Conservation (phyloP, 164 flowering plant species). For the Aristolochia californica region DNA sequence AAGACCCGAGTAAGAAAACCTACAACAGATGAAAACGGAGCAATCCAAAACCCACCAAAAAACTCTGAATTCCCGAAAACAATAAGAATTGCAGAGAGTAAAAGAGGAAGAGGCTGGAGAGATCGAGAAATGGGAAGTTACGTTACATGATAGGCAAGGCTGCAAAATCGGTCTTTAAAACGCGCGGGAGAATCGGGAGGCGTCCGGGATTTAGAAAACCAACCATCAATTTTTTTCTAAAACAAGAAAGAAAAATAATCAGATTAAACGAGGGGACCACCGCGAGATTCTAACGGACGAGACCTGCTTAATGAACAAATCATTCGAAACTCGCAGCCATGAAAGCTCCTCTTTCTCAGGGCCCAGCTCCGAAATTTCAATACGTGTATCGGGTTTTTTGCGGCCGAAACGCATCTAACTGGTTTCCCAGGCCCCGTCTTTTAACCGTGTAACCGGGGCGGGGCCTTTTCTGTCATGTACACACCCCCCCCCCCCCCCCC, state of each 20-base stretch:
- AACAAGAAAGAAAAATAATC: not conserved
- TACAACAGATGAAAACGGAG: not conserved
- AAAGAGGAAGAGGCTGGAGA: not conserved
- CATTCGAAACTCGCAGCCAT: slow-evolving; percentile 3
- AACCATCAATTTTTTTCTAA: slow-evolving; percentile 1
- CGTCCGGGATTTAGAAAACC: slow-evolving; percentile 2
- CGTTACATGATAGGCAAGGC: not conserved
- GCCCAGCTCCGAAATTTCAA: not conserved
- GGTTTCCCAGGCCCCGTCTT: no score
- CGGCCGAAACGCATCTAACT: not conserved
- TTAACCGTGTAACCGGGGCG: no score
- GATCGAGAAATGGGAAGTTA: not conserved
- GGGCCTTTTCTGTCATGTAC: no score
- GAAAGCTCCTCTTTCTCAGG: not conserved
- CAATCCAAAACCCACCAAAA: not conserved
- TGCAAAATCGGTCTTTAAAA: slow-evolving; percentile 5
- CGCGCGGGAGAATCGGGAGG: slow-evolving; percentile 1
- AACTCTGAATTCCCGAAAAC: not conserved
- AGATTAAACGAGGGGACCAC: not conserved
- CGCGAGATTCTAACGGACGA: slow-evolving; percentile 5
- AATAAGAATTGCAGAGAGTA: not conserved
- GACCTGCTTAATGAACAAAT: not conserved
- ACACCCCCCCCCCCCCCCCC: no score
- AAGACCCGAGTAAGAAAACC: not conserved
- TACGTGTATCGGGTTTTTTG: not conserved